Conservation (phyloP, 2,329 filamentous ascomycete genomes). For the Periconia digitata region DNA sequence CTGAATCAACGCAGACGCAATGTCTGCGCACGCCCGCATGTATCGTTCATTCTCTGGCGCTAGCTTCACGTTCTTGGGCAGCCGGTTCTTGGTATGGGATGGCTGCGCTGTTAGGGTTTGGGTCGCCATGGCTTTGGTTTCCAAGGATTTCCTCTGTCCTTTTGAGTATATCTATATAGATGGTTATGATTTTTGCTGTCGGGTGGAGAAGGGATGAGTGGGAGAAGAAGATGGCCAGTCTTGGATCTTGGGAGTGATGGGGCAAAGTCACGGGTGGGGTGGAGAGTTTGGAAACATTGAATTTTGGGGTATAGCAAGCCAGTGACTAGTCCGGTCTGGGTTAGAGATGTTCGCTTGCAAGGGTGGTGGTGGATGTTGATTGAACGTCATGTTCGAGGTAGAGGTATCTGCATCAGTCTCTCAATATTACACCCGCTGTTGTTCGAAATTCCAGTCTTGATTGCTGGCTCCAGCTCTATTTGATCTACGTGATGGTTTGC, state of each 20-base stretch:
- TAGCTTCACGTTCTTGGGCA: conserved; percentile 72
- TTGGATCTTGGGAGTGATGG: not conserved
- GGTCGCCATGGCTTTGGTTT: conserved; percentile 60
- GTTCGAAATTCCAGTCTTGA: too few relatives aligned
- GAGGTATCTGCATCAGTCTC: too few relatives aligned
- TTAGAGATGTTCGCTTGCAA: too few relatives aligned
- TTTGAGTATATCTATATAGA: conserved; percentile 4
- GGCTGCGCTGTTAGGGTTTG: conserved; percentile 57
- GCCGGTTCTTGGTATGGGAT: conserved; percentile 50
- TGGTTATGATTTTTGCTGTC: not conserved
- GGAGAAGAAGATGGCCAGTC: not conserved
- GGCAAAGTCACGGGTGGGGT: conserved; percentile 4
- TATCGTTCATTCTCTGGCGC: conserved; percentile 93
- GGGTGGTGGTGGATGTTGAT: not conserved
- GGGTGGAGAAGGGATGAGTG: not conserved
- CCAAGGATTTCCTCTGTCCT: conserved; percentile 22
- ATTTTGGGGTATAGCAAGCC: too few relatives aligned
- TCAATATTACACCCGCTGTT: too few relatives aligned
- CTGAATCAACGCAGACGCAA: conserved; percentile 90
- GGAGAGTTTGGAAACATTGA: conserved; percentile 1
- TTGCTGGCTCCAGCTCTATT: too few relatives aligned
- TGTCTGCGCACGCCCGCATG: conserved; percentile 91
- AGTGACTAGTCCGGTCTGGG: not conserved
- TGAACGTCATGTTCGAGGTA: not conserved
- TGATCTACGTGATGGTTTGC: too few relatives aligned